A percentile compares a stretch with the other conserved stretches of the same genome.
Evolutionary conservation across 139 green algal species (phyloP).

Genomic region (Eudorina sp.): DNA sequence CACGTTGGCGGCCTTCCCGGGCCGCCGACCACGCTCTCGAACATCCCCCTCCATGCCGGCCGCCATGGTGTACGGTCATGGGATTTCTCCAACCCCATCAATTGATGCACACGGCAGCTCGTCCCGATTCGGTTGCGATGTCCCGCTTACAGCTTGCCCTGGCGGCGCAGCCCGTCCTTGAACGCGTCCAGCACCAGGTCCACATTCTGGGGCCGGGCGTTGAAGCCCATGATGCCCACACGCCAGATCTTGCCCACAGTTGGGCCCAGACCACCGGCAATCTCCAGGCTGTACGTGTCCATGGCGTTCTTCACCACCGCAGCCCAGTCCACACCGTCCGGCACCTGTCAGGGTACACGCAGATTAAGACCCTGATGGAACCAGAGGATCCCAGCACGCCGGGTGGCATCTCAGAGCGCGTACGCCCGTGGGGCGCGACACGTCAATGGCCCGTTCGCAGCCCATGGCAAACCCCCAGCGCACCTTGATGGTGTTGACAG

Average conservation of each 20-base stretch:
- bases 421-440: too few relatives aligned
- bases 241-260: conserved; percentile 86
- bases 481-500: conserved; percentile 94
- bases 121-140: too few relatives aligned
- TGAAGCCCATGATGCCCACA: conserved; percentile 92
- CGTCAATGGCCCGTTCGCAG: too few relatives aligned
- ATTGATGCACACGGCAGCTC: too few relatives aligned
- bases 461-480: too few relatives aligned
- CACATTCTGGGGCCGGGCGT: conserved; percentile 84
- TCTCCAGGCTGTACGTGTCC: conserved; percentile 72
- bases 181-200: conserved; percentile 87
- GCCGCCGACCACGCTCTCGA: too few relatives aligned
- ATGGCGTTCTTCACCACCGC: conserved; percentile 88
- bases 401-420: too few relatives aligned
- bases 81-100: too few relatives aligned
- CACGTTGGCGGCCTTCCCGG: too few relatives aligned
- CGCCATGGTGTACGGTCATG: too few relatives aligned
- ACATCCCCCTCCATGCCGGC: too few relatives aligned
- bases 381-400: too few relatives aligned
- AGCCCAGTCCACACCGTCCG: conserved; percentile 86
- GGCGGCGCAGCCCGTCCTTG: conserved; percentile 84
- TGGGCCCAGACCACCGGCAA: conserved; percentile 82
- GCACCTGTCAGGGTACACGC: conserved; percentile 59
- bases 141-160: conserved; percentile 75
- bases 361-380: not conserved